These are phyloP conservation scores for Penicillium paxilli DNA, from an alignment of 495 filamentous ascomycete genomes.

Conservation along the genomic window DNA sequence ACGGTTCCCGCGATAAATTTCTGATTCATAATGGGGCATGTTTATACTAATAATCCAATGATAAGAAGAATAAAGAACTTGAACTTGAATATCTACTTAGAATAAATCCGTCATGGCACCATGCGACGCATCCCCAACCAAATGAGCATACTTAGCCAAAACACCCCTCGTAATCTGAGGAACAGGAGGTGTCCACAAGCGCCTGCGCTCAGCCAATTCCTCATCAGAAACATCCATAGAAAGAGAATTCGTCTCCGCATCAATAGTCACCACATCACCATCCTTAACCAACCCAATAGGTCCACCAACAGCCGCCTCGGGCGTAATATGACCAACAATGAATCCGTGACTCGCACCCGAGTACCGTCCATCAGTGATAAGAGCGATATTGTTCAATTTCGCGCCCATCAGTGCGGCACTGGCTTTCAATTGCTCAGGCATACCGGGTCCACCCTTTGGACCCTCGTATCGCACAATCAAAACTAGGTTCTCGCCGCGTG, in stretches of 20 bases:
- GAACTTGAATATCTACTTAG: slow-evolving; percentile 17
- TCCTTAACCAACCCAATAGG: slow-evolving; percentile 79
- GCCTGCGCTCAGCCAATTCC: slow-evolving; percentile 67
- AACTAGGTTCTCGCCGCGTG: slow-evolving; percentile 80
- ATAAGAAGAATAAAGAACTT: no score
- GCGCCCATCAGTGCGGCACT: slow-evolving; percentile 93
- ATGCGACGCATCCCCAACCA: slow-evolving; percentile 74
- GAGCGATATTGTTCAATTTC: slow-evolving; percentile 79
- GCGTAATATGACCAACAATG: slow-evolving; percentile 93
- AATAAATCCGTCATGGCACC: slow-evolving; percentile 61
- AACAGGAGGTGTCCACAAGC: slow-evolving; percentile 71
- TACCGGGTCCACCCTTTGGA: slow-evolving; percentile 91
- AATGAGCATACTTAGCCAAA: slow-evolving; percentile 82
- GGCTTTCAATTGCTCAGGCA: slow-evolving; percentile 96
- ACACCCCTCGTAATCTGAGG: slow-evolving; percentile 80
- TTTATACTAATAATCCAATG: no score
- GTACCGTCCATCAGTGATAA: slow-evolving; percentile 94
- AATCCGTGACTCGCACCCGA: slow-evolving; percentile 91
- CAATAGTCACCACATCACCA: slow-evolving; percentile 85
- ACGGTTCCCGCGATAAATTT: no score
- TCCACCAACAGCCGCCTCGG: slow-evolving; percentile 82
- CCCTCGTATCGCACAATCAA: slow-evolving; percentile 94
- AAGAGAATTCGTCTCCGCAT: slow-evolving; percentile 76
- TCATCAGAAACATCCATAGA: slow-evolving; percentile 72
- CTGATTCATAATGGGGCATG: no score